phyloP scores from a whole-genome alignment of 1,139 yeast genomes.

The Diutina catenulata region DNA sequence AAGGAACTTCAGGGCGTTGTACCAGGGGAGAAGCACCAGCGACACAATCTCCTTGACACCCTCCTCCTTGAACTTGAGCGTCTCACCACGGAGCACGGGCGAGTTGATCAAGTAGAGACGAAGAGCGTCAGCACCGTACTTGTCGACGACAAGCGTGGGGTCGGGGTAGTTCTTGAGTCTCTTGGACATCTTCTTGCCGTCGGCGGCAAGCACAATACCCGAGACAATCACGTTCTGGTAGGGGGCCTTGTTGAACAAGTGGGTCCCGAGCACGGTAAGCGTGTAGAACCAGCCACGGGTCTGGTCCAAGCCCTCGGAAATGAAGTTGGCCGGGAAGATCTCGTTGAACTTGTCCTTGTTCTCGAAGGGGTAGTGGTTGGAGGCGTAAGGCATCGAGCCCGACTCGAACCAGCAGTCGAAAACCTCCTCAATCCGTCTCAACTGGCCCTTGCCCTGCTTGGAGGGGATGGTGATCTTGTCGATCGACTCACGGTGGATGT shows the following conservation, averaged over 20 bases:
- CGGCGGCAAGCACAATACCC: constrained; percentile 94
- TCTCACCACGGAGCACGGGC: constrained; percentile 93
- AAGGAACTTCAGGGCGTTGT: constrained; percentile 92
- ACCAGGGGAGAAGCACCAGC: constrained; percentile 94
- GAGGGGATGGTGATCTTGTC: constrained; percentile 93
- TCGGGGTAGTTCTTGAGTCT: constrained; percentile 97
- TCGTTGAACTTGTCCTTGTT: constrained; percentile 53
- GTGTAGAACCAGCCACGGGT: constrained; percentile 99
- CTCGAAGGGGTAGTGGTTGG: constrained; percentile 95
- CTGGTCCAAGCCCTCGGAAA: constrained; percentile 97
- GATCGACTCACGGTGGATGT: constrained; percentile 86
- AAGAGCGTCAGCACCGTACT: constrained; percentile 96
- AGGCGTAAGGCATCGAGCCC: constrained; percentile 98
- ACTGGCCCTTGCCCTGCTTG: constrained; percentile 73
- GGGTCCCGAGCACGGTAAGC: constrained; percentile 89
- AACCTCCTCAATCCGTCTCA: constrained; percentile 91
- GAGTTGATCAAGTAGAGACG: constrained; percentile 93
- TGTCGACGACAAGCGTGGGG: constrained; percentile 68
- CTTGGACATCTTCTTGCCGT: constrained; percentile 99
- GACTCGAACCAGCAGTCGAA: constrained; percentile 99
- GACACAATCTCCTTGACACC: constrained; percentile 98
- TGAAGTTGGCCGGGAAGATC: constrained; percentile 83
- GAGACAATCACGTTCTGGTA: constrained; percentile 91
- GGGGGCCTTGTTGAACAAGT: constrained; percentile 84
- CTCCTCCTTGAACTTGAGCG: constrained; percentile 93